Percentiles rank a stretch among this genome's conserved stretches.
These are phyloP conservation scores for Dioscorea zingiberensis DNA, from an alignment of 106 monocot genomes.

Conservation along the genomic window DNA sequence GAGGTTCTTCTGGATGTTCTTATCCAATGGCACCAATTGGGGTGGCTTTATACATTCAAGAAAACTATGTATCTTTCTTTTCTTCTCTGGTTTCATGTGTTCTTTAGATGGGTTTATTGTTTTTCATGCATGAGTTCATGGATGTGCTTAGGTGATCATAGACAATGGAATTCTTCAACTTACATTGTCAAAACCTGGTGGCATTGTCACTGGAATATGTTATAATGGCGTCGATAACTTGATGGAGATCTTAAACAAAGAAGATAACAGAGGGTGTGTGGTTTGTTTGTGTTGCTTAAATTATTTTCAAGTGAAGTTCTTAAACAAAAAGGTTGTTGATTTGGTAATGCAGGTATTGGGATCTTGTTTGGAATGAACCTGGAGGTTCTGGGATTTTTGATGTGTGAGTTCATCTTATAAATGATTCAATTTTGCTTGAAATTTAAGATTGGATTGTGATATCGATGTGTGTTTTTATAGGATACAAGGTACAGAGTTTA, in stretches of 20 bases:
- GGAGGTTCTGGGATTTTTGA: constrained; percentile 55
- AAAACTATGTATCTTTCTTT: not conserved
- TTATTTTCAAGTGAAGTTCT: not conserved
- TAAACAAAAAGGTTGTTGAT: not conserved
- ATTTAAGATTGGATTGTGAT: too few species aligned
- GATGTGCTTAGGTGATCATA: constrained; percentile 39
- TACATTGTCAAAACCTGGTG: constrained; percentile 64
- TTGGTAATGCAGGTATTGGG: constrained; percentile 56
- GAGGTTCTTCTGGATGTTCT: not conserved
- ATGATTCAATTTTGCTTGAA: not conserved
- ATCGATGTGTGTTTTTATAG: constrained; percentile 8
- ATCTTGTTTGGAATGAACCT: constrained; percentile 63
- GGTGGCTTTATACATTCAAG: constrained; percentile 2
- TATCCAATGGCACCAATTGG: constrained; percentile 2
- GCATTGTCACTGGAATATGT: constrained; percentile 53
- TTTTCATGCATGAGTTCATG: not conserved
- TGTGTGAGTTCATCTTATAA: constrained; percentile 33
- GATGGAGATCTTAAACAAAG: constrained; percentile 60
- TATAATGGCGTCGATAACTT: constrained; percentile 68
- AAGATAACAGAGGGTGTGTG: constrained; percentile 67
- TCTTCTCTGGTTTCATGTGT: not conserved
- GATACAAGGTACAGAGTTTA: constrained; percentile 61
- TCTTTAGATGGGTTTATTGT: not conserved
- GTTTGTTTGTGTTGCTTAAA: not conserved
- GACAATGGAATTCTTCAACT: constrained; percentile 67